Percentiles rank a stretch among this genome's conserved stretches.
phyloP scores from a whole-genome alignment of 2,329 filamentous ascomycete genomes.

The Colletotrichum sp. region DNA sequence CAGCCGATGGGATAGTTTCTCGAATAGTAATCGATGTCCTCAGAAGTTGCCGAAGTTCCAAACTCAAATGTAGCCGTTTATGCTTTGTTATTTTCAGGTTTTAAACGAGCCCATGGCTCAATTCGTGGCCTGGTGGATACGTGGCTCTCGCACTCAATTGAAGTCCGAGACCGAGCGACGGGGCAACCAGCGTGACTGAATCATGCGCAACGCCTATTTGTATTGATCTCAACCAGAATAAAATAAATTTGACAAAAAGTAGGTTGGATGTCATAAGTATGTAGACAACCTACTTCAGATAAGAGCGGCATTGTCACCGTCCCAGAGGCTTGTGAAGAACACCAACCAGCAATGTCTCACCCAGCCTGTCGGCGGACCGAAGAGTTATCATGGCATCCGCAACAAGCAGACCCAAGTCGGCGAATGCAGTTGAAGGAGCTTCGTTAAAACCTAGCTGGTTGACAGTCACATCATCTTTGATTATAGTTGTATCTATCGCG shows the following conservation, averaged over 20 bases:
- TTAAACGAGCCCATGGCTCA: not conserved
- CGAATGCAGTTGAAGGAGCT: not conserved
- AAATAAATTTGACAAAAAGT: accelerated
- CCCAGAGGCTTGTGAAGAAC: not conserved
- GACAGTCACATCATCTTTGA: not conserved
- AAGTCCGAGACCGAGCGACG: not conserved
- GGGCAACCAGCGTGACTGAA: not conserved
- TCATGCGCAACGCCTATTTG: not conserved
- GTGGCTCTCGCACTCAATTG: not conserved
- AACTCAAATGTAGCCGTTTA: not conserved
- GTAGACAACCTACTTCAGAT: not conserved
- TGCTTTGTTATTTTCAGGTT: not conserved
- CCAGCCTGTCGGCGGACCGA: not conserved
- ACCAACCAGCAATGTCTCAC: not conserved
- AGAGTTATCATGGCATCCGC: not conserved
- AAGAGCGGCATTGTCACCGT: accelerated
- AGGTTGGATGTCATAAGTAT: not conserved
- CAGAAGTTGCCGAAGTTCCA: not conserved
- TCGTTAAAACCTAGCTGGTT: not conserved
- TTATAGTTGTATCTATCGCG: not conserved
- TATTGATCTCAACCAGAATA: accelerated
- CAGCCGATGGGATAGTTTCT: not conserved
- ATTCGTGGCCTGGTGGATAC: not conserved
- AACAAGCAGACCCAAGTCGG: not conserved
- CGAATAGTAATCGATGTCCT: not conserved